Percentiles rank a stretch among this genome's conserved stretches.
Evolutionary conservation across 2,329 filamentous ascomycete genomes (phyloP).

Genomic region (Nothophoma quercina): DNA sequence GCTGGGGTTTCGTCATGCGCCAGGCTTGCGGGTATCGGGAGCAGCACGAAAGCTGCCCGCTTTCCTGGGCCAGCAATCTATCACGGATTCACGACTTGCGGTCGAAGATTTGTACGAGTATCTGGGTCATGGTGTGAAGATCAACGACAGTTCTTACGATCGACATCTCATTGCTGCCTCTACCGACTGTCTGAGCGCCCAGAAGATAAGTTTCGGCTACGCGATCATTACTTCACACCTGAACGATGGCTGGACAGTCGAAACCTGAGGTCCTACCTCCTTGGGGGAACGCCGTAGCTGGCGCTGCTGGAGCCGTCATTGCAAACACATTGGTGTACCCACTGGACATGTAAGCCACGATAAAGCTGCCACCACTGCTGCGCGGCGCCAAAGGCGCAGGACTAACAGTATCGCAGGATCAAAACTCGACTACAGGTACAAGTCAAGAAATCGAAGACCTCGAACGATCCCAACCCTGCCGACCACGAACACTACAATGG

Average conservation of each 20-base stretch:
- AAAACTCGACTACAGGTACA: slow-evolving; percentile 98
- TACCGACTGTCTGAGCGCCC: neutral
- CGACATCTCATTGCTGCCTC: slow-evolving; percentile 4
- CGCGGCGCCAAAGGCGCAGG: neutral
- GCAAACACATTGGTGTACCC: slow-evolving; percentile 97
- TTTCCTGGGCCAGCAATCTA: slow-evolving; percentile 1
- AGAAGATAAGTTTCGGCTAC: neutral
- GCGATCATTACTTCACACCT: neutral
- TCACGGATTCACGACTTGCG: slow-evolving; percentile 1
- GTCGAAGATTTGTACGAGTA: neutral
- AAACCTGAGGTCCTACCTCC: slow-evolving; percentile 79
- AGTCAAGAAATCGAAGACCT: slow-evolving; percentile 67
- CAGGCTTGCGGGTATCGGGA: slow-evolving; percentile 29
- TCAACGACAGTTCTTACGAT: neutral
- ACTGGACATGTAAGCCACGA: slow-evolving; percentile 80
- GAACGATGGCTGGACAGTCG: slow-evolving; percentile 62
- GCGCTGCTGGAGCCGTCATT: slow-evolving; percentile 89
- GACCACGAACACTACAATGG: slow-evolving; percentile 80
- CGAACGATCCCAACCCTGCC: slow-evolving; percentile 48
- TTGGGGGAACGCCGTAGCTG: slow-evolving; percentile 92
- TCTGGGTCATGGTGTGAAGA: slow-evolving; percentile 8
- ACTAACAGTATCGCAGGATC: slow-evolving; percentile 66
- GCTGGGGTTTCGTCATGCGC: slow-evolving; percentile 37
- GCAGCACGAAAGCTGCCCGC: slow-evolving; percentile 25
- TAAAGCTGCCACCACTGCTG: neutral